Evolutionary conservation across 495 filamentous ascomycete species (phyloP).

Genomic region (Xanthoparmelia taractica): DNA sequence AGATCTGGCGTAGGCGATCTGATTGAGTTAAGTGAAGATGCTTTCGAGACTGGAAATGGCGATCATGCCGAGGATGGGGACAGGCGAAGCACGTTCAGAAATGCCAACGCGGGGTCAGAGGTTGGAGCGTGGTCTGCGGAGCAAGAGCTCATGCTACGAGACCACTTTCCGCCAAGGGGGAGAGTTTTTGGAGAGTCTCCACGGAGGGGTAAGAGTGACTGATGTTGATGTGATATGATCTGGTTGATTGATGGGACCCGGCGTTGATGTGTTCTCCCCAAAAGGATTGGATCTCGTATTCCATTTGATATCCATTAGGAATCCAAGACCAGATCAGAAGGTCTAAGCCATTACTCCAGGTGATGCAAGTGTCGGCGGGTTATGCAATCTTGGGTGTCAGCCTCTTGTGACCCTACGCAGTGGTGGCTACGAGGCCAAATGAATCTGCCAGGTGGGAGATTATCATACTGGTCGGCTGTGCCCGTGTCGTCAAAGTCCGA

Average conservation of each 20-base stretch:
- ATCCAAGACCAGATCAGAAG: background rate
- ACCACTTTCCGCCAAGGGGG: constrained; percentile 25
- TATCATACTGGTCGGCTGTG: too few relatives aligned
- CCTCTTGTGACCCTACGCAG: background rate
- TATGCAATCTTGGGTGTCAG: background rate
- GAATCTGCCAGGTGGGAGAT: background rate
- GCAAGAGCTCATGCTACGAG: constrained; percentile 35
- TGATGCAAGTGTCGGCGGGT: background rate
- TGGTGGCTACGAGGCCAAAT: background rate
- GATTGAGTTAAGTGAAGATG: constrained; percentile 71
- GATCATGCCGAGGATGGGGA: constrained; percentile 5
- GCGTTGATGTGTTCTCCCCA: background rate
- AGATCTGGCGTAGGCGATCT: constrained; percentile 55
- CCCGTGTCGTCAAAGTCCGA: background rate
- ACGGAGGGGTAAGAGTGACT: constrained; percentile 12
- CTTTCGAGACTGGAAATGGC: constrained; percentile 21
- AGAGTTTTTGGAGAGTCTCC: constrained; percentile 27
- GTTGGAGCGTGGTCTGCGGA: constrained; percentile 26
- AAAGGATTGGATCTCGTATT: background rate
- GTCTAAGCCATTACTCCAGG: background rate
- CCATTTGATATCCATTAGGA: background rate
- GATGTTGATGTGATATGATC: background rate
- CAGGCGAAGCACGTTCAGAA: background rate
- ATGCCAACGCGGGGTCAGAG: constrained; percentile 1
- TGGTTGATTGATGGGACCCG: background rate